These are phyloP conservation scores for Cornus suecica DNA, from an alignment of 148 eudicot genomes.

Conservation along the genomic window DNA sequence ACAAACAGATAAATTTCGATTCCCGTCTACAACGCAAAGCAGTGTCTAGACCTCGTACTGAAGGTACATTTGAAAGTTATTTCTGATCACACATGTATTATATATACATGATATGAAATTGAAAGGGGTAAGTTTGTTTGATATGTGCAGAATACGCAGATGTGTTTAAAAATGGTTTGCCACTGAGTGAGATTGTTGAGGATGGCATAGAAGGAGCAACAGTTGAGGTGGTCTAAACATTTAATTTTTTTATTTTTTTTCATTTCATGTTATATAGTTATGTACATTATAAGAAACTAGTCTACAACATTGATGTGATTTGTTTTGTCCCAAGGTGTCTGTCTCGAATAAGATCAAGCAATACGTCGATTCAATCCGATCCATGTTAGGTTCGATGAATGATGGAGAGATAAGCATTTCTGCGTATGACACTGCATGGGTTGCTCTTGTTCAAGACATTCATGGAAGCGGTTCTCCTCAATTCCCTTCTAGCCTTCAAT, in stretches of 20 bases:
- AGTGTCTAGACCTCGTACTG: conserved; percentile 22
- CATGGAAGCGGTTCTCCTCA: conserved; percentile 47
- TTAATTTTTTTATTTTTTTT: not conserved
- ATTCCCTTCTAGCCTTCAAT: conserved; percentile 62
- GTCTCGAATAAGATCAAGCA: conserved; percentile 10
- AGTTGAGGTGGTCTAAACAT: conserved; percentile 14
- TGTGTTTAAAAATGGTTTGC: conserved; percentile 19
- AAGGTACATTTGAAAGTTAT: conserved; percentile 30
- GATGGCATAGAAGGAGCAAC: conserved; percentile 22
- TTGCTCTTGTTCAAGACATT: conserved; percentile 65
- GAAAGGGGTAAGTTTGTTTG: not conserved
- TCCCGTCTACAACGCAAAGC: conserved; percentile 27
- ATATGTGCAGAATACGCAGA: conserved; percentile 28
- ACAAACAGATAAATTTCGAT: not conserved
- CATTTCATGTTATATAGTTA: not conserved
- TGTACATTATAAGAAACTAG: not conserved
- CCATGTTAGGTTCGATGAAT: conserved; percentile 36
- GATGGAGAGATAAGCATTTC: conserved; percentile 50
- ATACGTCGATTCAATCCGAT: conserved; percentile 13
- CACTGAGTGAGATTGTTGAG: conserved; percentile 25
- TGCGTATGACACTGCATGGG: conserved; percentile 63
- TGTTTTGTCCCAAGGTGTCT: conserved; percentile 7
- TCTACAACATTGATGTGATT: not conserved
- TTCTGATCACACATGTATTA: too few relatives aligned
- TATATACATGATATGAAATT: too few relatives aligned